Evolutionary conservation across 108 stramenopile genomes (phyloP).

Genomic region (Pseudonitzschia multiseries): DNA sequence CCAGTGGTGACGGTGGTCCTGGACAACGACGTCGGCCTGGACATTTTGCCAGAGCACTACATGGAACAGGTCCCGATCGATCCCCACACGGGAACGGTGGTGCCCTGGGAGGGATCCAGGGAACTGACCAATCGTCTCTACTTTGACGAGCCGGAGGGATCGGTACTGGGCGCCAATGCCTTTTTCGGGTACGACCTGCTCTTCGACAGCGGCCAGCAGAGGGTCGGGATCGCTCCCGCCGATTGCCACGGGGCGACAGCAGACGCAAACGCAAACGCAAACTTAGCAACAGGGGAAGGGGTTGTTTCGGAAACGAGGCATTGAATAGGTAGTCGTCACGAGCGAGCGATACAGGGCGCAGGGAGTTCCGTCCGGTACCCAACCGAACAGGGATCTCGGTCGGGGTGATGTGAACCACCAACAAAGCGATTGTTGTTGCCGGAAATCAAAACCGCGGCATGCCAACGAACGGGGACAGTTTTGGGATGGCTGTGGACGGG

Average conservation of each 20-base stretch:
- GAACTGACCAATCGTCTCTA: slow-evolving; percentile 78
- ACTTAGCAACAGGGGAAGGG: too few species aligned
- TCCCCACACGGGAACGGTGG: slow-evolving; percentile 32
- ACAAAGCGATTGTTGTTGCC: too few species aligned
- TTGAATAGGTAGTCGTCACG: too few species aligned
- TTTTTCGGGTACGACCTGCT: slow-evolving; percentile 91
- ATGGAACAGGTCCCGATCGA: slow-evolving; percentile 66
- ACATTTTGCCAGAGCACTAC: slow-evolving; percentile 52
- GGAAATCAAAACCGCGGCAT: too few species aligned
- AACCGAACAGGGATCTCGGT: too few species aligned
- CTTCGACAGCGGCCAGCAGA: slow-evolving; percentile 72
- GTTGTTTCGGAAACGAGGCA: too few species aligned
- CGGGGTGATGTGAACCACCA: too few species aligned
- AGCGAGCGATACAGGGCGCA: too few species aligned
- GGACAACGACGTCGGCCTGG: slow-evolving; percentile 40
- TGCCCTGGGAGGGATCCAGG: slow-evolving; percentile 45
- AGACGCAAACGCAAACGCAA: too few species aligned
- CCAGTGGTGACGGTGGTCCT: slow-evolving; percentile 60
- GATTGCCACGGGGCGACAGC: not conserved
- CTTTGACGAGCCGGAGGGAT: slow-evolving; percentile 83
- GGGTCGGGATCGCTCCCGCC: slow-evolving; percentile 35
- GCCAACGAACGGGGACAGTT: too few species aligned
- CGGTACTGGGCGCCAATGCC: slow-evolving; percentile 92
- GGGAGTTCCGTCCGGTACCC: too few species aligned
- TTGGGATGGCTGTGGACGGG: too few species aligned